Percentiles rank a stretch among this genome's conserved stretches.
Conservation (phyloP, 768 basidiomycete genomes). For the Podaxis pistillaris region DNA sequence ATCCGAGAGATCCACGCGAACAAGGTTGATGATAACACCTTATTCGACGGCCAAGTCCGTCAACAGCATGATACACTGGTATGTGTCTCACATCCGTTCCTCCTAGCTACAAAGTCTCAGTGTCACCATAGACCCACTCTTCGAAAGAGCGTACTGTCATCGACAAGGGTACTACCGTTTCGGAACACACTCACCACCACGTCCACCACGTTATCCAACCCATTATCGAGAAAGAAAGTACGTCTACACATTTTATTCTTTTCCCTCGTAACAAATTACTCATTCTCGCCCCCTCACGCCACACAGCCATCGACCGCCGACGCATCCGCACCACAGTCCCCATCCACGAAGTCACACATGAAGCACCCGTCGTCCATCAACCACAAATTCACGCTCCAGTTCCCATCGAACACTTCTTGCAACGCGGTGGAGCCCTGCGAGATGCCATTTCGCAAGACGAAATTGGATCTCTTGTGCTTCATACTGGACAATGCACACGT, state of each 20-base stretch:
- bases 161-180: constrained; percentile 32
- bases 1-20: constrained; percentile 29
- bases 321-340: constrained; percentile 34
- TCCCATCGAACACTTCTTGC: constrained; percentile 31
- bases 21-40: constrained; percentile 25
- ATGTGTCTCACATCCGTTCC: constrained; percentile 6
- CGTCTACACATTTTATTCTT: constrained; percentile 9
- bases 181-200: constrained; percentile 33
- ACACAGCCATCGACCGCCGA: constrained; percentile 27
- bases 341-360: constrained; percentile 33
- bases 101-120: not conserved
- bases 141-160: constrained; percentile 28
- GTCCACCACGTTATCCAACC: constrained; percentile 38
- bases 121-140: constrained; percentile 17
- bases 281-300: not conserved
- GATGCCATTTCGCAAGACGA: constrained; percentile 18
- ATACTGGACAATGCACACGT: constrained; percentile 21
- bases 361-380: constrained; percentile 36
- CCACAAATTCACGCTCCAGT: constrained; percentile 32
- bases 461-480: constrained; percentile 22
- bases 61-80: constrained; percentile 28
- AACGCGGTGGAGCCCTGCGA: constrained; percentile 22
- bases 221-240: constrained; percentile 38
- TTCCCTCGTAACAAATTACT: too few relatives aligned
- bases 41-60: constrained; percentile 27